Conservation (phyloP, 140 eudicot genomes). For the Senecio squalidus region DNA sequence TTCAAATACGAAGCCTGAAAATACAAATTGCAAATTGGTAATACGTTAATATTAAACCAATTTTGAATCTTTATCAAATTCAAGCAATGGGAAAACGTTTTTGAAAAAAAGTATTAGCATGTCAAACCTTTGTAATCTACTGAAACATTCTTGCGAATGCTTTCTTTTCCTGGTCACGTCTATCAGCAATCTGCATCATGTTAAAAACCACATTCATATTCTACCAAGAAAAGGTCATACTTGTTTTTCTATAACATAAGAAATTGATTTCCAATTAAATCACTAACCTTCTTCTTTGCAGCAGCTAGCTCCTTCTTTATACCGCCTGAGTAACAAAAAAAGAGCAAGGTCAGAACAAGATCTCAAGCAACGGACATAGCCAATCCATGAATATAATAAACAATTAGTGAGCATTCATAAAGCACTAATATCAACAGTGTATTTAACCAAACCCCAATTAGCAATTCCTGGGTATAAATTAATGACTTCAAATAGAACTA, state of each 20-base stretch:
- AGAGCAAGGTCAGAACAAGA: conserved; percentile 7
- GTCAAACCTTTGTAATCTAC: conserved; percentile 34
- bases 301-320: conserved; percentile 85
- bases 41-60: background rate
- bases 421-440: background rate
- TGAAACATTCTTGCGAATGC: conserved; percentile 74
- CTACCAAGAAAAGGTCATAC: background rate
- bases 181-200: conserved; percentile 75
- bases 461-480: no score
- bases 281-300: conserved; percentile 70
- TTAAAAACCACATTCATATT: background rate
- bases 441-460: no score
- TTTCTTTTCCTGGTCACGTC: conserved; percentile 71
- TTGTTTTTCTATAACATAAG: background rate
- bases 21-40: background rate
- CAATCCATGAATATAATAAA: background rate
- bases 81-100: background rate
- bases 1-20: conserved; percentile 18
- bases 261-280: background rate
- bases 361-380: background rate
- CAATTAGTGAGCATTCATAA: background rate
- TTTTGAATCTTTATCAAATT: background rate
- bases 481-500: background rate
- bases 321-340: conserved; percentile 44
- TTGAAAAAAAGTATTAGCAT: background rate